Percentiles rank a stretch among this genome's conserved stretches.
These are phyloP conservation scores for Evansstolkia leycettana DNA, from an alignment of 495 filamentous ascomycete genomes.

Conservation along the genomic window DNA sequence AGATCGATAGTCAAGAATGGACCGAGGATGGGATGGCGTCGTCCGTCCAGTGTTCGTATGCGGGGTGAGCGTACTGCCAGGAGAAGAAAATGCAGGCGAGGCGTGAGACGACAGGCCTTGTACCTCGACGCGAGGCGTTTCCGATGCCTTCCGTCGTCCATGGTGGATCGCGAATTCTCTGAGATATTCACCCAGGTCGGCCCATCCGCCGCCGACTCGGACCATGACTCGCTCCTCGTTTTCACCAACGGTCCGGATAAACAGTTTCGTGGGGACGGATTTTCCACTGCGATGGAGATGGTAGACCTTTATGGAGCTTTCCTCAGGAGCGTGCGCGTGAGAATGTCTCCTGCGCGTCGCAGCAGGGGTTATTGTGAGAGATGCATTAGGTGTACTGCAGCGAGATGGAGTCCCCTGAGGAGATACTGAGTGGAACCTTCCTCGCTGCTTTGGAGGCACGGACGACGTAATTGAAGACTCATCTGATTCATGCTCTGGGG, in stretches of 20 bases:
- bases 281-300: conserved; percentile 79
- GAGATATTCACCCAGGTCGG: conserved; percentile 89
- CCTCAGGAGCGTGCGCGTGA: conserved; percentile 23
- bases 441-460: conserved; percentile 20
- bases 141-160: conserved; percentile 37
- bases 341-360: conserved; percentile 25
- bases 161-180: conserved; percentile 87
- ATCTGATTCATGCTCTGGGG: conserved; percentile 21
- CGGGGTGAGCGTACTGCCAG: conserved; percentile 12
- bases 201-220: conserved; percentile 92
- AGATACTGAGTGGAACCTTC: conserved; percentile 23
- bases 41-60: conserved; percentile 15
- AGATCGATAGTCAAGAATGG: conserved; percentile 25
- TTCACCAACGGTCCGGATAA: conserved; percentile 84
- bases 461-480: conserved; percentile 24
- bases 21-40: conserved; percentile 22
- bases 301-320: conserved; percentile 72
- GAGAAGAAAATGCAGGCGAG: conserved; percentile 22
- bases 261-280: conserved; percentile 79
- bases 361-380: conserved; percentile 57
- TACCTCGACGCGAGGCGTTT: conserved; percentile 31
- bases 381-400: conserved; percentile 46
- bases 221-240: conserved; percentile 93
- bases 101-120: conserved; percentile 24
- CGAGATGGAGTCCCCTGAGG: conserved; percentile 23